Conservation (phyloP, 2,329 filamentous ascomycete genomes). For the Onygenales sp. region DNA sequence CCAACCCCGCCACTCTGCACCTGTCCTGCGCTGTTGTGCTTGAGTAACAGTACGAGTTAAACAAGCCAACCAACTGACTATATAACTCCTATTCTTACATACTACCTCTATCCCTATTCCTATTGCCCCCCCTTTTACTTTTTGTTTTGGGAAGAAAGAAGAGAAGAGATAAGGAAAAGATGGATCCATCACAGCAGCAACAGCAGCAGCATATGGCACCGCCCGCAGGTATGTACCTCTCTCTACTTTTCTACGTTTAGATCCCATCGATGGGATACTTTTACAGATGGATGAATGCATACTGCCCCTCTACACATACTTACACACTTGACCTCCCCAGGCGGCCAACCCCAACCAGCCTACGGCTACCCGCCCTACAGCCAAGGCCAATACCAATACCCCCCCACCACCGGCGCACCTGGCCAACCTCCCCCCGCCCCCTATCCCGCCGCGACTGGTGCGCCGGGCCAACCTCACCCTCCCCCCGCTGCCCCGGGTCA, state of each 20-base stretch:
- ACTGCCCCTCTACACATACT: neutral
- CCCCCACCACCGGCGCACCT: neutral
- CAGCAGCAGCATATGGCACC: neutral
- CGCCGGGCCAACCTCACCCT: slow-evolving; percentile 13
- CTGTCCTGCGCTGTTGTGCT: too few species aligned
- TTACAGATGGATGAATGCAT: neutral
- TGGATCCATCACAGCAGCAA: slow-evolving; percentile 1
- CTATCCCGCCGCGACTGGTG: slow-evolving; percentile 19
- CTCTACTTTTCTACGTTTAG: neutral
- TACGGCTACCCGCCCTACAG: slow-evolving; percentile 1
- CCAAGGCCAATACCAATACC: neutral
- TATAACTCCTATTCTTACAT: too few species aligned
- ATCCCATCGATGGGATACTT: neutral
- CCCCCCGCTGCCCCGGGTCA: slow-evolving; percentile 12
- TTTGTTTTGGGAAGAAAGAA: too few species aligned
- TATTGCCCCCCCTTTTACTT: too few species aligned
- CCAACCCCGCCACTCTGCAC: too few species aligned
- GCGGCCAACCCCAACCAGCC: neutral
- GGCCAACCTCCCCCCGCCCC: slow-evolving; percentile 13
- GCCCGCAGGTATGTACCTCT: neutral
- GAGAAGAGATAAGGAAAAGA: neutral
- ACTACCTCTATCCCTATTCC: too few species aligned
- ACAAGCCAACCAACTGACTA: too few species aligned
- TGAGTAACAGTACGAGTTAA: too few species aligned
- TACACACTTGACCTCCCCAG: neutral